Evolutionary conservation across 2,329 filamentous ascomycete genomes (phyloP), one percentile per base, ranked within the genome.

Genomic region (Venturia oleaginea): DNA sequence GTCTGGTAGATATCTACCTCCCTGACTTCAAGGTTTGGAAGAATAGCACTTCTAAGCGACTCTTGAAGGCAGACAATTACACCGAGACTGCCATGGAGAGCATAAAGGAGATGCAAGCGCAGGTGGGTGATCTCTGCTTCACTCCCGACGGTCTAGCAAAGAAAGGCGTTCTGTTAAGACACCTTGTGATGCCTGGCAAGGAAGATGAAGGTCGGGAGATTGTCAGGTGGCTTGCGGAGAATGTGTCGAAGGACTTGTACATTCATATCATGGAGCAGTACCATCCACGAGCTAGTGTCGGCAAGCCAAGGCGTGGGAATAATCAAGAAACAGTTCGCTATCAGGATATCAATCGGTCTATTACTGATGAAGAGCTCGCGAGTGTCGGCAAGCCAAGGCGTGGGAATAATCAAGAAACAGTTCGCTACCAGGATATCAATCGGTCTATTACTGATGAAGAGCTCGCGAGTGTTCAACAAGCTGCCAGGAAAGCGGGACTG

Each of bases 211-310:
- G 88, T 0, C 80, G 81, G 61, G 79, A 85, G 67, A 94, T 95
- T 66, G 88, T 95, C 80, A 80, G 78, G 67, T 95, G 90, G 81
- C 78, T 95, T 19, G 90, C 89, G 0, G 78, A 83, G 34, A 84
- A 91, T 62, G 81, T 95, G 2, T 90, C 88, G 3, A 81, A 78
- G 64, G 90, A 94, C 73, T 80, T 89, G 54, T 93, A 92, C 74
- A 83, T 94, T 66, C 88, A 95, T 72, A 87, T 95, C 68, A 94
- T 94, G 90, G 90, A 95, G 75, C 91, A 95, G 75, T 94, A 94
- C 71, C 86, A 86, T 67, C 90, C 90, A 0, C 84, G 89, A 67
- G 91, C 89, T 0, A 86, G 95, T 73, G 91, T 95, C 0, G 91
- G 91, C 3, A 93, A 91, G 77, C 77, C 79, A 63, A 84, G 68